Evolutionary conservation across 768 basidiomycete species (phyloP), one percentile per base, ranked within the genome.

Genomic region (Pleurotus giganteus): DNA sequence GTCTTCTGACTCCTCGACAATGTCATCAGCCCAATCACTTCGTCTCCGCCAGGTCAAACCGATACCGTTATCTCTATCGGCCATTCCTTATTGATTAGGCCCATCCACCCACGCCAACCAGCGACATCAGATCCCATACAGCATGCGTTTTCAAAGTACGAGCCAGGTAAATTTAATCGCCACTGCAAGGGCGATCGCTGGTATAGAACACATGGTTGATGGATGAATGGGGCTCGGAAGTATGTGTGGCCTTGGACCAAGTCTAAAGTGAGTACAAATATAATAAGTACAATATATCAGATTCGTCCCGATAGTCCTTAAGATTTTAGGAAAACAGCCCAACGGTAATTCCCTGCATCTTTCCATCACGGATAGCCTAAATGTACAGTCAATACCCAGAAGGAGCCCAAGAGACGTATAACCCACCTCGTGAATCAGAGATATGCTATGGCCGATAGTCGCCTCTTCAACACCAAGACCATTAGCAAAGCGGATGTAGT

Each of bases 371-470:
- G 46, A 89, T 84, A 12, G 85, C 80, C 81, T 69, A 34, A 24
- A 55, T 31, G 12, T 44, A 45, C 28, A 2, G n/a, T 52, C 56
- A 56, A 59, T 27, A 34, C 15, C 28, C 12, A 15, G 15, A 23
- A 7, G 29, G 23, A 47, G 36, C 29, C n/a, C 12, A 54, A 60
- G n/a, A 28, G 23, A 42, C 17, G 46, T 8, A 53, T 12, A 32
- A 63, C 75, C 34, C 49, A 78, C 79, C 74, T 92, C 91, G 49
- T 88, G 83, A 52, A 93, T 89, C 53, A 75, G 71, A 4, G 86
- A 78, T n/a, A 91, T 82, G 60, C 85, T 85, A 66, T 86, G 78
- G 2, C 91, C 91, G 46, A 89, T 71, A 0, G 86, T 86, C 4
- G 69, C 74, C 34, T 89, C 77, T 43, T 78, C 78, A 9, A 70